Conservation (phyloP, 257 asterid species). For the Solanum corneliomulleri region DNA sequence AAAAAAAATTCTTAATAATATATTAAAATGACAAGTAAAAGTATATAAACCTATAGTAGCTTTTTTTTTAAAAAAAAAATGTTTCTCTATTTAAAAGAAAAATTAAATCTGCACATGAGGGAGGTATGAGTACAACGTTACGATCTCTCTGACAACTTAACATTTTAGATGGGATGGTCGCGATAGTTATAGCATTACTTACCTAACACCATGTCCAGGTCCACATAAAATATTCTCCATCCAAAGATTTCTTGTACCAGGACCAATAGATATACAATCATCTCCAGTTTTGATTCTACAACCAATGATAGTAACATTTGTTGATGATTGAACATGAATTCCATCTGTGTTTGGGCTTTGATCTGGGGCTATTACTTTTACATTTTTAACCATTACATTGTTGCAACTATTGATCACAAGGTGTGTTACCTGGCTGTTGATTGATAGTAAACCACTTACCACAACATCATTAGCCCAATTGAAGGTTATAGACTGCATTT, state of each 20-base stretch:
- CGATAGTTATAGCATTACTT: background rate
- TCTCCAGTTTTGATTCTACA: constrained; percentile 39
- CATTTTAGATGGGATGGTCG: background rate
- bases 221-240: constrained; percentile 55
- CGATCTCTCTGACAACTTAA: background rate
- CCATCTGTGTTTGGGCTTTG: constrained; percentile 64
- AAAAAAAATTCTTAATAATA: too few species aligned
- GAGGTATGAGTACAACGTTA: background rate
- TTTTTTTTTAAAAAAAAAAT: too few species aligned
- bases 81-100: background rate
- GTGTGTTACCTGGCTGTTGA: constrained; percentile 54
- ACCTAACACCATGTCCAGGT: constrained; percentile 75
- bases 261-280: constrained; percentile 62
- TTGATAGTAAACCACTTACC: constrained; percentile 41
- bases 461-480: constrained; percentile 40
- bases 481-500: constrained; percentile 51
- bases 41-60: background rate
- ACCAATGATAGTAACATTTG: constrained; percentile 29
- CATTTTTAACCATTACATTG: constrained; percentile 36
- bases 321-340: constrained; percentile 47
- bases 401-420: constrained; percentile 54
- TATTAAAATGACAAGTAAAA: background rate
- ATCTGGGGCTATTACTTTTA: constrained; percentile 39
- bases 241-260: constrained; percentile 52
- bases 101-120: background rate